Base-by-base conservation (phyloP, 768 basidiomycete species). In the Russula olivacea region DNA sequence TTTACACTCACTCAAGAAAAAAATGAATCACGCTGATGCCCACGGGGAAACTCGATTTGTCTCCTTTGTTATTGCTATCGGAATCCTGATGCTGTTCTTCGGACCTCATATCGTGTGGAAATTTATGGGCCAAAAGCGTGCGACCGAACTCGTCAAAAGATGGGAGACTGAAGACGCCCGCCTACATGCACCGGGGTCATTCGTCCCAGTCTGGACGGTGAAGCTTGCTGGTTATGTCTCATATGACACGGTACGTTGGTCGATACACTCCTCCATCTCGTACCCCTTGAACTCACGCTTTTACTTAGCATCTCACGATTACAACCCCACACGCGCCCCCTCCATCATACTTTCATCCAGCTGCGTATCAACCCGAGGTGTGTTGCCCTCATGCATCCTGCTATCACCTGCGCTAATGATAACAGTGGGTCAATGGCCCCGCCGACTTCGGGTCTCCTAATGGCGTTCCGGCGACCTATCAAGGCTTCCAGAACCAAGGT, bases 51-150 rank as follows among this genome's bases (percentile, higher is more conserved):
- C 77, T 15, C 76, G 78, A 25, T 69, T 73, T 15, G 72, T 76
- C 40, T 70, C 72, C 21, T 63, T 80, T 40, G 76, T 67, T 7
- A 68, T 77, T 28, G 75, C 73, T 25, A n/a, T 82, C 51, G 80
- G 70, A 17, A 68, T 75, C 21, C 63, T 76, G 57, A 28, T 78
- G 28, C 45, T 81, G 55, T 74, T 82, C 68, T 69, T 73, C 50
- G 45, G 71, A 3, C 83, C 82, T 7, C 69, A 81, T 47, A 50
- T 75, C 45, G 48, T 78, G 25, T 84, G 81, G 81, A 84, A 84
- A 65, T 74, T 69, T 38, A 2, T 55, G 60, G n/a, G 83, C 53
- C 77, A 74, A 60, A 66, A 68, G 30, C 76, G 76, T 28, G 76
- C 79, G 34, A 75, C 68, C 62, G 63, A 56, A 60, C 64, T 83